Evolutionary conservation across 2,329 filamentous ascomycete genomes (phyloP), one percentile per base, ranked within the genome.

Genomic region (Fusarium sp.): DNA sequence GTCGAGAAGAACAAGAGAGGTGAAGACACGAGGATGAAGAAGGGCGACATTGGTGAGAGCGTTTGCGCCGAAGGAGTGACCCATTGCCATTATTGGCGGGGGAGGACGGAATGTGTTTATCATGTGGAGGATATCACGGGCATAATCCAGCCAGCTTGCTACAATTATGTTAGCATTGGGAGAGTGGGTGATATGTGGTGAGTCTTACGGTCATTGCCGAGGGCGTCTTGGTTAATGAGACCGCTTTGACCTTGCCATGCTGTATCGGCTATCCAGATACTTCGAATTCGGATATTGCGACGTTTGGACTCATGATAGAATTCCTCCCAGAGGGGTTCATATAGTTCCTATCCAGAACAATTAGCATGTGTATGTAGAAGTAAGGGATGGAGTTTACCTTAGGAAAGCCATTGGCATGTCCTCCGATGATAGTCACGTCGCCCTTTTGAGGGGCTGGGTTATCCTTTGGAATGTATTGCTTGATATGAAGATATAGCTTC

Each of bases 221-320:
- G 82, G 13, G 85, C 83, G 39, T 84, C 77, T 79, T 94, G 91
- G 77, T 98, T 98, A 41, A 97, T 76, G 13, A 92, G 82, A 38
- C 91, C 89, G 76, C 92, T 97, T 74, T 88, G 84, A 35, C 94
- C 94, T 82, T 98, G 93, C 77, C 93, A 91, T 29, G 93, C 90
- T n/a, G 92, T 88, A 80, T 98, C 95, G 66, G 93, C 90, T 73
- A 97, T 96, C 92, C 93, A 97, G 72, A 98, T 94, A 66, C 88
- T 85, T 59, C 93, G 88, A 73, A 98, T 93, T 4, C 86, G 84
- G 72, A 97, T 88, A 20, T 89, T 89, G 57, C 85, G 82, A 16
- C 80, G 77, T 69, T 86, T 85, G 8, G 90, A 82, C 20, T 84
- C 82, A 20, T 84, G 80, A 71, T 92, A 83, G 3, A 98, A 83